Conservation (phyloP, 2,329 filamentous ascomycete species). For the Neonectria ditissima region DNA sequence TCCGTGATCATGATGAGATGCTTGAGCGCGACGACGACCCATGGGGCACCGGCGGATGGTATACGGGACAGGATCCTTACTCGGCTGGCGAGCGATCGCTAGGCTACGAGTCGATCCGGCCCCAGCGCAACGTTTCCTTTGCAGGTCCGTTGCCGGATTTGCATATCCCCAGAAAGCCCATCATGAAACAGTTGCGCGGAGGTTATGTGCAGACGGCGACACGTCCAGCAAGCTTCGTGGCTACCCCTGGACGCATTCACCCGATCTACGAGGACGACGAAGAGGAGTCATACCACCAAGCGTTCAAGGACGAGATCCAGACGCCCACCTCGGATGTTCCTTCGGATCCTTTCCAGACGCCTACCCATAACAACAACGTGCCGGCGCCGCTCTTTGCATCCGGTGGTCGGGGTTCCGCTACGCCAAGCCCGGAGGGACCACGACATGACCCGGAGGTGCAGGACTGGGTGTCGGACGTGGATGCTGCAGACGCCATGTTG, state of each 20-base stretch:
- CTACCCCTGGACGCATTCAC: conserved; percentile 60
- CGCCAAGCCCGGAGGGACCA: conserved; percentile 56
- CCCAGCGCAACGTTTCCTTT: conserved; percentile 39
- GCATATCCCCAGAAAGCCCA: conserved; percentile 51
- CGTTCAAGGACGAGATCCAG: conserved; percentile 42
- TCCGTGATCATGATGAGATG: conserved; percentile 61
- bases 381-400: conserved; percentile 44
- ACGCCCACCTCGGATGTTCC: conserved; percentile 53
- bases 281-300: conserved; percentile 54
- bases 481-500: conserved; percentile 65
- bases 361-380: conserved; percentile 43
- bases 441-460: conserved; percentile 65
- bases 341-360: conserved; percentile 65
- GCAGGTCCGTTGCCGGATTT: conserved; percentile 34
- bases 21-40: conserved; percentile 52
- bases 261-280: conserved; percentile 71
- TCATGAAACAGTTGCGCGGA: conserved; percentile 45
- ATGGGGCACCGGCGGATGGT: conserved; percentile 55
- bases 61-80: conserved; percentile 60
- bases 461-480: conserved; percentile 68
- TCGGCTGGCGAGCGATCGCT: conserved; percentile 55
- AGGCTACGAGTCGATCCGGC: conserved; percentile 64
- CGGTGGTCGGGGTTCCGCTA: conserved; percentile 49
- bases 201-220: conserved; percentile 50
- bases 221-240: conserved; percentile 45